Percentiles rank a stretch among this genome's conserved stretches.
These are phyloP conservation scores for Alternaria infectoria DNA, from an alignment of 2,329 filamentous ascomycete genomes.

Conservation along the genomic window DNA sequence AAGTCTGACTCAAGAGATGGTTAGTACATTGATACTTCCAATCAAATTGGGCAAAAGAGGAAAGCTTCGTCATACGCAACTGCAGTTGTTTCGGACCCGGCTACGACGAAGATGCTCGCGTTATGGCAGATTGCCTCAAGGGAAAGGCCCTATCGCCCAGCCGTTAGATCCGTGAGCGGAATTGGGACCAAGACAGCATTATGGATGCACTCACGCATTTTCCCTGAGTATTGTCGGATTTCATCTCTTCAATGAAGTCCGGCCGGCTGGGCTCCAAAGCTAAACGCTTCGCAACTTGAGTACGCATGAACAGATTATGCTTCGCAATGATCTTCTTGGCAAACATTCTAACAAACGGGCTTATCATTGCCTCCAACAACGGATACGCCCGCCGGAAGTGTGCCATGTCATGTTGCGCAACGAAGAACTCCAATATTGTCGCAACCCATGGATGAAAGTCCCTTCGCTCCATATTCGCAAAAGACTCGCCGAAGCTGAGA, in stretches of 20 bases:
- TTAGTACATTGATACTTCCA: not conserved
- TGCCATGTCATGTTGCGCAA: conserved; percentile 11
- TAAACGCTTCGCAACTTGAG: conserved; percentile 1
- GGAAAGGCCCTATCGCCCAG: conserved; percentile 17
- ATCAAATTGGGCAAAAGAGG: not conserved
- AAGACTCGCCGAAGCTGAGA: conserved; percentile 59
- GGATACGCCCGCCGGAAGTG: conserved; percentile 1
- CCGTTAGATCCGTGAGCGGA: not conserved
- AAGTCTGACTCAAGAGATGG: not conserved
- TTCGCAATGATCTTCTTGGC: not conserved
- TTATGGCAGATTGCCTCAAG: conserved; percentile 16
- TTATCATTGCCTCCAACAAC: not conserved
- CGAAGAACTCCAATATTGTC: conserved; percentile 22
- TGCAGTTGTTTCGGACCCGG: conserved; percentile 29
- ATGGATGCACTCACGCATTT: not conserved
- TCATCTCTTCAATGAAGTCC: conserved; percentile 26
- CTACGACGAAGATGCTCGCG: conserved; percentile 25
- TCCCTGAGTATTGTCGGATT: conserved; percentile 12
- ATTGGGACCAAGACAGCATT: not conserved
- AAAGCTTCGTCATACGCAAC: not conserved
- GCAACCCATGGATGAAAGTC: conserved; percentile 28
- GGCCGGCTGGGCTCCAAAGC: conserved; percentile 20
- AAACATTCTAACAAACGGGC: not conserved
- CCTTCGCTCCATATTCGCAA: conserved; percentile 22
- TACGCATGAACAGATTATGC: not conserved